Evolutionary conservation across 257 asterid genomes (phyloP), one percentile per base, ranked within the genome.

Genomic region (Mitragyna speciosa): DNA sequence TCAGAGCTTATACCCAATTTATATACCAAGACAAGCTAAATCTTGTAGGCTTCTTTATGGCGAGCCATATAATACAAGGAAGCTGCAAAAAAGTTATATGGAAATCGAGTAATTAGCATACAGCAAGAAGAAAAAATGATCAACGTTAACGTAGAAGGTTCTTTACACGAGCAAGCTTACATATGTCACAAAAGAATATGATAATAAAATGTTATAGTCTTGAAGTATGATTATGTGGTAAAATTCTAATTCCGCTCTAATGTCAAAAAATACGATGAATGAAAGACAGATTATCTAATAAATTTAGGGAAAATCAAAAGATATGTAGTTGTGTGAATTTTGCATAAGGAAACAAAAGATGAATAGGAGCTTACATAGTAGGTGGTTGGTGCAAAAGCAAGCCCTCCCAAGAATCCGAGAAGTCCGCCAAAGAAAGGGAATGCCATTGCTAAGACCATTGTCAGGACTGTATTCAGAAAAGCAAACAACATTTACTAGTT

Each of bases 61-160:
- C 80, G 19, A 90, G 90, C 94, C 92, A 89, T 30, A 90, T 89
- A 68, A 89, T 87, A 36, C 92, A 89, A 39, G 91, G 92, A 76
- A 89, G 92, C 94, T 87, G 85, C 75, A 87, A 64, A 24, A n/a
- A 28, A 2, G 49, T 45, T 36, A 36, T 1, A 36, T 36, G 41
- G 41, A 36, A 36, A 36, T 36, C 41, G 41, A 36, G 41, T 36
- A 36, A 36, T 36, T 36, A 36, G 41, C 41, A 36, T 2, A 36
- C 41, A 45, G 11, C 49, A 45, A 0, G 11, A 43, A 3, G 11
- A 1, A 6, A 45, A 45, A 45, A 45, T 2, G 49, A 45, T 2
- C 8, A 45, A 45, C 6, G 49, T 45, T 45, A 45, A 45, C 11
- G 49, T 45, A 45, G 11, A 45, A 9, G 49, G 11, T 45, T 45